Conservation (phyloP, 2,329 filamentous ascomycete genomes). For the Malbranchea zuffiana region DNA sequence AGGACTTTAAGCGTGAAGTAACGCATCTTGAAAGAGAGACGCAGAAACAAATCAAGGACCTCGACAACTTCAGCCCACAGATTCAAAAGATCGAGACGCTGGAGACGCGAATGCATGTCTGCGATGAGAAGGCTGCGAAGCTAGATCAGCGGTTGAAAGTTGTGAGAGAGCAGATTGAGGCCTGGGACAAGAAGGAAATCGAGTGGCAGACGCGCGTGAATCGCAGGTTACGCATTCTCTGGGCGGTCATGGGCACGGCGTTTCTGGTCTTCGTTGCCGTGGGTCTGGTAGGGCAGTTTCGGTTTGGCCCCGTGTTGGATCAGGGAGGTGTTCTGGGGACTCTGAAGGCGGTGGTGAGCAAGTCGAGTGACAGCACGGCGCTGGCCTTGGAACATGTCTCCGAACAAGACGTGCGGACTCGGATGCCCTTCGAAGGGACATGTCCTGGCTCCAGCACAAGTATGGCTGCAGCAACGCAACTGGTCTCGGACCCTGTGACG, state of each 20-base stretch:
- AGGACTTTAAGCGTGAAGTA: conserved; percentile 30
- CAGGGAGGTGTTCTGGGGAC: neutral
- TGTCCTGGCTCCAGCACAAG: too few relatives aligned
- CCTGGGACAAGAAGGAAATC: conserved; percentile 33
- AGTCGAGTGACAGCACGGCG: neutral
- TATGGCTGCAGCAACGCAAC: too few relatives aligned
- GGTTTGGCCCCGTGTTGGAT: neutral
- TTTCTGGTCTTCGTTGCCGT: conserved; percentile 24
- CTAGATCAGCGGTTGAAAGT: conserved; percentile 31
- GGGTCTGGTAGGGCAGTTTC: conserved; percentile 8
- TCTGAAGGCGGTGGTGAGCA: neutral
- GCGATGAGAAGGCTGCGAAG: conserved; percentile 25
- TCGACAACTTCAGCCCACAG: conserved; percentile 31
- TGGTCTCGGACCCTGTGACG: conserved; percentile 6
- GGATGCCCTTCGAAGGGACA: too few relatives aligned
- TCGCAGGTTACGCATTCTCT: conserved; percentile 31
- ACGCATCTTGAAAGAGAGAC: conserved; percentile 28
- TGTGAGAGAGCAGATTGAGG: conserved; percentile 31
- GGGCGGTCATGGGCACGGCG: conserved; percentile 21
- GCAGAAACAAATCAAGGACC: conserved; percentile 27
- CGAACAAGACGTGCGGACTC: too few relatives aligned
- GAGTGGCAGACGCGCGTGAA: conserved; percentile 33
- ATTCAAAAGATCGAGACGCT: conserved; percentile 27
- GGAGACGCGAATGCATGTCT: conserved; percentile 31
- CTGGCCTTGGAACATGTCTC: too few relatives aligned